Percentiles rank a stretch among this genome's conserved stretches.
These are phyloP conservation scores for Eutrema heterophyllum DNA, from an alignment of 345 rosid genomes.

Conservation along the genomic window DNA sequence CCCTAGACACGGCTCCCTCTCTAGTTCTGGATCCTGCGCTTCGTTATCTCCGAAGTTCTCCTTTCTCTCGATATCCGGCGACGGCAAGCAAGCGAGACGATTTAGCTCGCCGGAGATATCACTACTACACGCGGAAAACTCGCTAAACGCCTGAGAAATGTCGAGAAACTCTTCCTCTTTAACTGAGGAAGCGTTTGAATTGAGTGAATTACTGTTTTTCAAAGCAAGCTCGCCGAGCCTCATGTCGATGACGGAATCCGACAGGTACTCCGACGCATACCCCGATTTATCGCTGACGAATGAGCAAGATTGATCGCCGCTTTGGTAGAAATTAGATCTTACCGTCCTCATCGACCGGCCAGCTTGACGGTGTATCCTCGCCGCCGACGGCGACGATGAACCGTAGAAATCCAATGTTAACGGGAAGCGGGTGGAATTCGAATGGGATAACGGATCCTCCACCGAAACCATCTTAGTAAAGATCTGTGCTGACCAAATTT, in stretches of 20 bases:
- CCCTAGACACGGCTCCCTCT: slow-evolving; percentile 73
- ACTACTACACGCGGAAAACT: slow-evolving; percentile 78
- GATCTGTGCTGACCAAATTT: not conserved
- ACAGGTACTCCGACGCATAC: slow-evolving; percentile 60
- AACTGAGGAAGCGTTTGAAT: slow-evolving; percentile 34
- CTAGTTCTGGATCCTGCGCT: slow-evolving; percentile 24
- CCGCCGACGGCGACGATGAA: slow-evolving; percentile 34
- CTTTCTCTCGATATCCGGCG: slow-evolving; percentile 30
- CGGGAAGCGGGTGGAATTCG: slow-evolving; percentile 60
- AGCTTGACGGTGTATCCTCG: slow-evolving; percentile 47
- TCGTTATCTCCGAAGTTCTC: slow-evolving; percentile 14
- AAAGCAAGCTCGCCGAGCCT: slow-evolving; percentile 78
- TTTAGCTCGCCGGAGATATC: slow-evolving; percentile 94
- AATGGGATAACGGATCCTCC: slow-evolving; percentile 52
- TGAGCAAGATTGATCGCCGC: slow-evolving; percentile 41
- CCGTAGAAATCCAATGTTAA: slow-evolving; percentile 37
- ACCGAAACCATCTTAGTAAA: slow-evolving; percentile 59
- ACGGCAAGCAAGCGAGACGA: slow-evolving; percentile 74
- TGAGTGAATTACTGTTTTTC: slow-evolving; percentile 33
- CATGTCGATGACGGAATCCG: slow-evolving; percentile 87
- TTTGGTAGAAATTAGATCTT: slow-evolving; percentile 58
- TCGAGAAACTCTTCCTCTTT: slow-evolving; percentile 56
- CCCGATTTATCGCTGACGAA: slow-evolving; percentile 42
- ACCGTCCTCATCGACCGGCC: slow-evolving; percentile 95
- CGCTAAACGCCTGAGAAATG: slow-evolving; percentile 77